Base-by-base conservation (phyloP, 352 stramenopile genomes). In the Aphanomyces invadans region DNA sequence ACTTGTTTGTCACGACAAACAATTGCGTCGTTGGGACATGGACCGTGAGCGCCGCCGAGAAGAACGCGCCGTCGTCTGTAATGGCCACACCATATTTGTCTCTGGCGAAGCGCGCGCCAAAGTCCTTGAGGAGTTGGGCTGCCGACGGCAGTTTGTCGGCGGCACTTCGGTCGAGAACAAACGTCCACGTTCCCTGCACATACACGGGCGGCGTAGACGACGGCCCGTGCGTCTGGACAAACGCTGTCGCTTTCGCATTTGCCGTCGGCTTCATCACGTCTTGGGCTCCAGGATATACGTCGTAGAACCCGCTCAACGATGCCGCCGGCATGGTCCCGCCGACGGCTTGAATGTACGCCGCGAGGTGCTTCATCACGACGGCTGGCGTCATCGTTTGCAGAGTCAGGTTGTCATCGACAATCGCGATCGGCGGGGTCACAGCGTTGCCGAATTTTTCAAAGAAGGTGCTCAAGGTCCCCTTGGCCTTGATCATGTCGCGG, bases 11-110 rank as follows among this genome's bases (percentile, higher is more conserved):
- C 10, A 63, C 21, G 0, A 4, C 42, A 29, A 48, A 63, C 4
- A 48, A 2, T 46, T 63, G 55, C 1, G 23, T 63, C 21, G 23
- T 23, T 42, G 36, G 36, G 2, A 19, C 19, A 12, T 21, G 12
- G 5, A 48, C 42, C 17, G 55, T 63, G 11, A 48, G 21, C 26
- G 48, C 23, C 10, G 11, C 11, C 10, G 4, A 1, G 19, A 7
- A 9, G 42, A 63, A 63, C n/a, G n/a, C 31, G 15, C 3, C n/a
- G 42, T 63, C 23, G n/a, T 63, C 26, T n/a, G 7, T 49, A 31
- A 63, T 48, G n/a, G 23, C 42, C 21, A 63, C 42, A 11, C 55
- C 55, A 17, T 48, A 63, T 33, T 63, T 63, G 42, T 63, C 32
- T 15, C 7, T 3, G 42, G 32, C 25, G 25, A 63, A 63, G 17